Conservation (phyloP, 2,329 filamentous ascomycete genomes). For the Xylaria sp. region DNA sequence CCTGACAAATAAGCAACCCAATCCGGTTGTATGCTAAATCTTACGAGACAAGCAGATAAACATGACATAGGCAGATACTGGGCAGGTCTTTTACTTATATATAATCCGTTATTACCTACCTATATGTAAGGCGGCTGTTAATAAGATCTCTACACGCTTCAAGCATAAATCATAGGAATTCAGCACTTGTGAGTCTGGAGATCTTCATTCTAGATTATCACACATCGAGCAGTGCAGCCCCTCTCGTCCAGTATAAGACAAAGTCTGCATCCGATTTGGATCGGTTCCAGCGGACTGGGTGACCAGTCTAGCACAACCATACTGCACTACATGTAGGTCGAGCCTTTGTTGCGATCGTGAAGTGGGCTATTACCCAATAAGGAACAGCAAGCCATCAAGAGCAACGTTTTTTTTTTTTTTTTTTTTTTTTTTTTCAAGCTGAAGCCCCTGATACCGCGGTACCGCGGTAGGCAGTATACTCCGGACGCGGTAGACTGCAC, state of each 20-base stretch:
- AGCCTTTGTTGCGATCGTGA: slow-evolving; percentile 16
- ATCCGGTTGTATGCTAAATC: slow-evolving; percentile 20
- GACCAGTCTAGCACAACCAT: slow-evolving; percentile 2
- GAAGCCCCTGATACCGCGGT: background rate
- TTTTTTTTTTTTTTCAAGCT: background rate
- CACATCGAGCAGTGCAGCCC: background rate
- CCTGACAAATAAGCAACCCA: slow-evolving; percentile 29
- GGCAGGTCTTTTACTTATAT: background rate
- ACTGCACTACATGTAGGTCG: too few species aligned
- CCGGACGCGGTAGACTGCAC: background rate
- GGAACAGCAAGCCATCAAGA: background rate
- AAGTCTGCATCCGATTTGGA: slow-evolving; percentile 23
- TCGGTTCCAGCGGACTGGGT: slow-evolving; percentile 27
- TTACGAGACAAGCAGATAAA: slow-evolving; percentile 7
- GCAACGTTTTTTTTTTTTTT: background rate
- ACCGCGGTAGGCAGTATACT: background rate
- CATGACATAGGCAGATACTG: background rate
- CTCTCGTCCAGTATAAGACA: slow-evolving; percentile 6
- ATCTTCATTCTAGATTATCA: background rate
- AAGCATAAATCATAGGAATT: too few species aligned
- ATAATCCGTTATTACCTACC: too few species aligned
- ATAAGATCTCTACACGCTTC: too few species aligned
- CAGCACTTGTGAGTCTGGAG: background rate
- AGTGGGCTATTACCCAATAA: slow-evolving; percentile 10
- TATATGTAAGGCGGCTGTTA: too few species aligned